Evolutionary conservation across 2,329 filamentous ascomycete species (phyloP).

Genomic region (Purpureocillium takamizusanense): DNA sequence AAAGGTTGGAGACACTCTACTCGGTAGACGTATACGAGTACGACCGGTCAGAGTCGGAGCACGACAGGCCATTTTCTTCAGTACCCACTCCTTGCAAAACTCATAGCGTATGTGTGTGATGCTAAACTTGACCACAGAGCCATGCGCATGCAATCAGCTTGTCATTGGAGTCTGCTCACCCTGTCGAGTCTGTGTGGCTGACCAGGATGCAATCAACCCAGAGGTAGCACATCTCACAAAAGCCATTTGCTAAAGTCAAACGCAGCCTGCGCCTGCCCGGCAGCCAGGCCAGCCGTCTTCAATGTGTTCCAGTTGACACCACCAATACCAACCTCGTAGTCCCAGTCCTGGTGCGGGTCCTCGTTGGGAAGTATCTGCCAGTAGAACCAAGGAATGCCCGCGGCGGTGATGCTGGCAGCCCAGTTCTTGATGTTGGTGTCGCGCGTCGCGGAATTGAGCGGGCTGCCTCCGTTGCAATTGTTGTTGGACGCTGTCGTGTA

Average conservation of each 20-base stretch:
- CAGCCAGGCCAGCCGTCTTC: conserved; percentile 3
- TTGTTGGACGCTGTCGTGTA: conserved; percentile 18
- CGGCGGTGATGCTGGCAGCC: conserved; percentile 15
- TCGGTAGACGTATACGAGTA: no score
- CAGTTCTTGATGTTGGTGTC: conserved; percentile 17
- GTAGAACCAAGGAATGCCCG: conserved; percentile 23
- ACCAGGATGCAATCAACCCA: no score
- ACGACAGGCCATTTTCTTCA: no score
- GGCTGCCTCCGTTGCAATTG: conserved; percentile 11
- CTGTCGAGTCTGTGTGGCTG: no score
- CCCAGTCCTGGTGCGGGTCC: conserved; percentile 19
- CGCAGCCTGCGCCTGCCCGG: conserved; percentile 3
- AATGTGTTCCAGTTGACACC: conserved; percentile 12
- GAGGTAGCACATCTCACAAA: no score
- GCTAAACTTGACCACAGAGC: no score
- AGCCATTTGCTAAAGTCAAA: conserved; percentile 7
- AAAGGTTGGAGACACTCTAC: no score
- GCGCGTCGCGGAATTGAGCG: conserved; percentile 6
- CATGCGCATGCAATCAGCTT: no score
- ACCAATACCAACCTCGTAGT: conserved; percentile 21
- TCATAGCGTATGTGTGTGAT: no score
- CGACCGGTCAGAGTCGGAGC: no score
- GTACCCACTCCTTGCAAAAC: no score
- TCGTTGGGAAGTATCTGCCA: conserved; percentile 23
- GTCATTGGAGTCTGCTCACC: no score